Conservation (phyloP, 2,329 filamentous ascomycete species). For the Zalaria obscura region DNA sequence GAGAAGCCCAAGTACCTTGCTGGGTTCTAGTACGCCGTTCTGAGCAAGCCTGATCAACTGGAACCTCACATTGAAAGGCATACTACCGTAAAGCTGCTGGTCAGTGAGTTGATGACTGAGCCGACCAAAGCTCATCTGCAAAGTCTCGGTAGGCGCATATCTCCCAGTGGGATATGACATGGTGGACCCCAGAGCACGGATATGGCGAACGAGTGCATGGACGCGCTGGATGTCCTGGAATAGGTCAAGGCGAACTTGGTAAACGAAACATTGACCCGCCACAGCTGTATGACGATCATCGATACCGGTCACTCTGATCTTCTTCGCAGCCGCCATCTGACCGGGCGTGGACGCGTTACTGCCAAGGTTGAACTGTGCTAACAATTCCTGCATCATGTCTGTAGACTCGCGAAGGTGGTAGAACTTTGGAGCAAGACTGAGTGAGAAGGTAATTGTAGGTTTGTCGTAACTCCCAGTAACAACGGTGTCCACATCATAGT, state of each 20-base stretch:
- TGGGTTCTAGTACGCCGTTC: slow-evolving; percentile 48
- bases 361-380: slow-evolving; percentile 4
- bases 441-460: slow-evolving; percentile 23
- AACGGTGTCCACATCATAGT: slow-evolving; percentile 25
- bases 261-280: slow-evolving; percentile 36
- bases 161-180: slow-evolving; percentile 9
- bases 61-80: slow-evolving; percentile 43
- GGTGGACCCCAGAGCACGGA: slow-evolving; percentile 12
- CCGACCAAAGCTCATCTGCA: slow-evolving; percentile 10
- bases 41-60: slow-evolving; percentile 49
- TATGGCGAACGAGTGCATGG: slow-evolving; percentile 10
- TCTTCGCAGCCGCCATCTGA: slow-evolving; percentile 9
- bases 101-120: slow-evolving; percentile 22
- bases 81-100: slow-evolving; percentile 11
- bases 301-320: slow-evolving; percentile 20
- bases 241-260: slow-evolving; percentile 22
- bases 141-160: slow-evolving; percentile 5
- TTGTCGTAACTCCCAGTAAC: slow-evolving; percentile 15
- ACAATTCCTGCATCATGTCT: slow-evolving; percentile 1
- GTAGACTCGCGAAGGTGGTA: slow-evolving; percentile 10
- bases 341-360: not conserved
- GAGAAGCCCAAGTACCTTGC: slow-evolving; percentile 34
- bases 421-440: slow-evolving; percentile 25
- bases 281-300: slow-evolving; percentile 22
- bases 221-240: slow-evolving; percentile 12